Percentiles rank a stretch among this genome's conserved stretches.
Conservation (phyloP, 2,329 filamentous ascomycete genomes). For the Bipolaris sorokiniana region DNA sequence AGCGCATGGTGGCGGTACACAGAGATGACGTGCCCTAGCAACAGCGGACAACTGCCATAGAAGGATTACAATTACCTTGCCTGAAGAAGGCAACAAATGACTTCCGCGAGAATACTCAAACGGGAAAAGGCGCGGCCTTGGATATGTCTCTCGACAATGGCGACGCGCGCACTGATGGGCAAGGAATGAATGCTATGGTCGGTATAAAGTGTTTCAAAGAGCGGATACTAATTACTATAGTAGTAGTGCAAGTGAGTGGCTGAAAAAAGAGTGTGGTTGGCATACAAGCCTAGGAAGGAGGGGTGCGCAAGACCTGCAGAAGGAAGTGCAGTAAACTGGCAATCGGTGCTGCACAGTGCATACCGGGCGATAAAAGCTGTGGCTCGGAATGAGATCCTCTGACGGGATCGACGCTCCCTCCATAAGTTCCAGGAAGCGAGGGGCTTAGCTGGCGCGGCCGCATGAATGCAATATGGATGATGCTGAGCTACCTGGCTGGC, state of each 20-base stretch:
- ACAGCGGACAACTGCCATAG: constrained; percentile 31
- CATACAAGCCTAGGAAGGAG: constrained; percentile 15
- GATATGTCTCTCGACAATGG: constrained; percentile 17
- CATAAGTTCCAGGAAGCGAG: constrained; percentile 26
- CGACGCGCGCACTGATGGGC: constrained; percentile 10
- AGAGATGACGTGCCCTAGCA: constrained; percentile 19
- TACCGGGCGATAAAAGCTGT: constrained; percentile 28
- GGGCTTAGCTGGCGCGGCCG: constrained; percentile 29
- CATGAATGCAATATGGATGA: constrained; percentile 20
- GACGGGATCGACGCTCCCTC: constrained; percentile 34
- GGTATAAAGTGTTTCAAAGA: constrained; percentile 18
- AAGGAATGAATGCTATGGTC: constrained; percentile 21
- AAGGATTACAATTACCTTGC: constrained; percentile 26
- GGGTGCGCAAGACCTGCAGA: constrained; percentile 24
- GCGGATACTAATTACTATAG: constrained; percentile 21
- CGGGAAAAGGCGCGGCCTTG: constrained; percentile 12
- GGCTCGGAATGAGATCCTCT: constrained; percentile 14
- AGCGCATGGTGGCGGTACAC: constrained; percentile 35
- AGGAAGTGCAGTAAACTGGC: constrained; percentile 28
- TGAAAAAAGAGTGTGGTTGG: constrained; percentile 31
- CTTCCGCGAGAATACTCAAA: constrained; percentile 7
- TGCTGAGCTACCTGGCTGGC: constrained; percentile 26
- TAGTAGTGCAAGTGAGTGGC: constrained; percentile 25
- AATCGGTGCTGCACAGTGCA: constrained; percentile 14
- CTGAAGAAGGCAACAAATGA: neutral